Conservation (phyloP, 352 stramenopile genomes). For the Phytophthora cajani region DNA sequence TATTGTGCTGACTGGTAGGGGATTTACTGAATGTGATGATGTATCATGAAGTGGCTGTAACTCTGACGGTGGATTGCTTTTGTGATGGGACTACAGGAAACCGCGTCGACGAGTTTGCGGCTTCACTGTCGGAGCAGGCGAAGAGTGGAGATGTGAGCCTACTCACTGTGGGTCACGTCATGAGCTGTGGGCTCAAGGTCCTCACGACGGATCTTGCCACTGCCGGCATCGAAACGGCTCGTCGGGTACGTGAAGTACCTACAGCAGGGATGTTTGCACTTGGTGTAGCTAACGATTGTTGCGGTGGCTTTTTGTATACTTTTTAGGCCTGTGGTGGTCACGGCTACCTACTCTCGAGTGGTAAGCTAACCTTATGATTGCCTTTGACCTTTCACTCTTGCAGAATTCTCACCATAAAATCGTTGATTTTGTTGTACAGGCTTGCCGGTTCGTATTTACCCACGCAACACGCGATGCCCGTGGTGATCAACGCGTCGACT, state of each 20-base stretch:
- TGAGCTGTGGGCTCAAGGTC: slow-evolving; percentile 72
- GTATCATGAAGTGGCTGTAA: background rate
- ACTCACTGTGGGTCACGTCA: slow-evolving; percentile 57
- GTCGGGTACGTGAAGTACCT: slow-evolving; percentile 37
- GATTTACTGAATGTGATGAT: background rate
- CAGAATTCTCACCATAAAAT: slow-evolving; percentile 14
- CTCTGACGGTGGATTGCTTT: background rate
- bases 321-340: slow-evolving; percentile 91
- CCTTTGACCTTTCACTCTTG: background rate
- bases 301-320: background rate
- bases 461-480: background rate
- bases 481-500: background rate
- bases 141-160: slow-evolving; percentile 45
- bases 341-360: slow-evolving; percentile 91
- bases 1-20: slow-evolving; percentile 72
- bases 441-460: slow-evolving; percentile 25
- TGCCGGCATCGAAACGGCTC: slow-evolving; percentile 55
- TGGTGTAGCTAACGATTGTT: background rate
- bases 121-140: slow-evolving; percentile 49
- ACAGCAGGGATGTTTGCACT: background rate
- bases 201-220: slow-evolving; percentile 52
- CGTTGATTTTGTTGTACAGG: slow-evolving; percentile 20
- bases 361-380: slow-evolving; percentile 24
- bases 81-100: slow-evolving; percentile 35
- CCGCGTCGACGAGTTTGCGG: slow-evolving; percentile 54